Evolutionary conservation across 331 rosid species (phyloP), one percentile per base, ranked within the genome.

Genomic region (Malus hybrid): DNA sequence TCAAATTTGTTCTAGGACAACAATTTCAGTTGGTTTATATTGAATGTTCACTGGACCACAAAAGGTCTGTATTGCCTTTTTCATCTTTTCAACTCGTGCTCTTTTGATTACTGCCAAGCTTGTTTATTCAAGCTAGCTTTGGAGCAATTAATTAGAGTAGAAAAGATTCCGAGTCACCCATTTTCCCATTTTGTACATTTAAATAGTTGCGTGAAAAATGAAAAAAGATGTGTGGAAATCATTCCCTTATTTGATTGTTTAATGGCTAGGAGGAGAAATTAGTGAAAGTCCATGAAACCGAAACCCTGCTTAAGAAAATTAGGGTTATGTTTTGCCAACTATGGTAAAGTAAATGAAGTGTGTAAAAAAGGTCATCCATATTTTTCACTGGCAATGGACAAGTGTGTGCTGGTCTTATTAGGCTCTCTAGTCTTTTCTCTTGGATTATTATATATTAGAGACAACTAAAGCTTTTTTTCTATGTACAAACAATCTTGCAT

Each of bases 11-110:
- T 50, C 9, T 50, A 28, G 76, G 60, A 57, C 44, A 72, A 57
- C 63, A 19, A 57, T 20, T 72, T 57, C n/a, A 15, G n/a, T 72
- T 65, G 33, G 36, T 50, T 72, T 72, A 72, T 72, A 72, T 57
- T 75, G 79, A 81, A 74, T 79, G 80, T 65, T 76, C 44, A 31
- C 69, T 87, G 93, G 93, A 87, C 92, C 92, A 89, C 92, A 74
- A 27, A 39, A 29, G 78, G 44, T 65, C 70, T 12, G 5, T 32
- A 20, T 19, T 60, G 33, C 59, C 3, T 20, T 54, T 70, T 79
- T 79, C 81, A 50, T 76, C 69, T 76, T 61, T 76, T 77, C 86
- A 77, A 60, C 73, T 62, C 67, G 36, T 27, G n/a, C 34, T 62
- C 44, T 9, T 39, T 39, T 82, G 80, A 75, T 22, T 59, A 59